Evolutionary conservation across 129 eudicot genomes (phyloP), one percentile per base, ranked within the genome.

Genomic region (Oenanthe sinensis): DNA sequence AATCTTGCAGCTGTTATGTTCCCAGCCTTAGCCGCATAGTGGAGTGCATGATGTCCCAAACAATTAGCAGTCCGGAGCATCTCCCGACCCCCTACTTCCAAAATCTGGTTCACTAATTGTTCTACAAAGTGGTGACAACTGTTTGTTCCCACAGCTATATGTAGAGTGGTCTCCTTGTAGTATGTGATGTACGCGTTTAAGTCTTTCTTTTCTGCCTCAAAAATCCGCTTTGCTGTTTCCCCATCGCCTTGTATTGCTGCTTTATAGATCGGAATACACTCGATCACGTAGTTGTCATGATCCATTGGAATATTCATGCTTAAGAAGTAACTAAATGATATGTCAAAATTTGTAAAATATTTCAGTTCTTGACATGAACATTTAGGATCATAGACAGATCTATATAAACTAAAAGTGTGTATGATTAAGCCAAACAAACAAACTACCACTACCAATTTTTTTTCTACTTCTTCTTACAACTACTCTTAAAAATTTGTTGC

Each of bases 101-200:
- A 52, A 9, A 80, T 80, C 78, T 11, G 48, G 15, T 80, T 48
- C 4, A 84, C 37, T 19, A 84, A 36, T 46, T 76, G 73, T 48
- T 71, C 58, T 39, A 84, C 86, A 46, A 79, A 80, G 8, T 22
- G 68, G 68, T 84, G 83, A 44, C 83, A 83, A 39, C 83, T 22
- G 55, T 84, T 80, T 49, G 87, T 84, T 80, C 79, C 84, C 48
- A 80, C 79, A 5, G 87, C 83, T 4, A 84, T 84, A 30, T 84
- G 81, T 24, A 84, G 79, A 22, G 81, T 83, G 43, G 84, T 84
- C 42, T 84, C 84, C 79, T 79, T 71, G 79, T 78, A 70, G 12
- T 13, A 71, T 42, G 87, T 84, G 81, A 80, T 65, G 5, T 26
- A 26, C 2, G 70, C 14, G 13, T 24, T 62, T 62, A 62, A 62